Percentiles rank a stretch among this genome's conserved stretches.
Conservation (phyloP, 768 basidiomycete species). For the Leccinum disarticulatum region DNA sequence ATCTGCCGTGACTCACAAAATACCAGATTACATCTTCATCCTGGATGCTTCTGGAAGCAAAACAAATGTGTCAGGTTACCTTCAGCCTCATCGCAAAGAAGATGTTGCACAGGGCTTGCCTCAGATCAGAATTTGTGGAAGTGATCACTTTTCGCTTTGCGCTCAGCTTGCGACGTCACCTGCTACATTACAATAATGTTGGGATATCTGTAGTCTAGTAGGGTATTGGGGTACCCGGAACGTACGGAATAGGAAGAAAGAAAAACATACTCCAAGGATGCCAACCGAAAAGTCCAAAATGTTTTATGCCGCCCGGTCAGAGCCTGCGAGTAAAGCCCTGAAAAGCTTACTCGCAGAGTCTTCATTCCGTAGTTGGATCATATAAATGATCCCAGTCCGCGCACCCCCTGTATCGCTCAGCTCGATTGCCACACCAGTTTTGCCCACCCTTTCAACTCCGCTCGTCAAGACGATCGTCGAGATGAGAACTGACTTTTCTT, state of each 20-base stretch:
- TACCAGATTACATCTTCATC: slow-evolving; percentile 87
- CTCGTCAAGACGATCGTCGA: slow-evolving; percentile 95
- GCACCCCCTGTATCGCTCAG: slow-evolving; percentile 82
- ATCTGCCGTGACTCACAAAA: slow-evolving; percentile 8
- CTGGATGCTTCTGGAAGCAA: slow-evolving; percentile 41
- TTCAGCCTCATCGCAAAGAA: slow-evolving; percentile 57
- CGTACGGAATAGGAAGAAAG: not conserved
- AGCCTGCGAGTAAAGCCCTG: slow-evolving; percentile 82
- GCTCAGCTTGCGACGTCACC: slow-evolving; percentile 48
- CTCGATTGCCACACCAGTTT: slow-evolving; percentile 96
- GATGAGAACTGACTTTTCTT: slow-evolving; percentile 75
- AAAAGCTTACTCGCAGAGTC: slow-evolving; percentile 81
- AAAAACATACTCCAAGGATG: not conserved
- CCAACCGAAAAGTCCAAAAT: not conserved
- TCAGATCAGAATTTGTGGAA: slow-evolving; percentile 73
- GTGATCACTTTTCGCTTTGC: slow-evolving; percentile 83
- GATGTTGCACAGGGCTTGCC: slow-evolving; percentile 76
- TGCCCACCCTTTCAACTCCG: slow-evolving; percentile 97
- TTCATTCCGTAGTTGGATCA: slow-evolving; percentile 95
- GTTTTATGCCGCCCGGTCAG: slow-evolving; percentile 56
- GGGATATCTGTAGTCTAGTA: slow-evolving; percentile 6
- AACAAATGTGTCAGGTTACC: slow-evolving; percentile 49
- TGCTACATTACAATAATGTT: slow-evolving; percentile 7
- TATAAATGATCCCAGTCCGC: slow-evolving; percentile 92
- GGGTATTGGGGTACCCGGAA: slow-evolving; percentile 14